Evolutionary conservation across 2,329 filamentous ascomycete species (phyloP).

Genomic region (Fusarium metavorans): DNA sequence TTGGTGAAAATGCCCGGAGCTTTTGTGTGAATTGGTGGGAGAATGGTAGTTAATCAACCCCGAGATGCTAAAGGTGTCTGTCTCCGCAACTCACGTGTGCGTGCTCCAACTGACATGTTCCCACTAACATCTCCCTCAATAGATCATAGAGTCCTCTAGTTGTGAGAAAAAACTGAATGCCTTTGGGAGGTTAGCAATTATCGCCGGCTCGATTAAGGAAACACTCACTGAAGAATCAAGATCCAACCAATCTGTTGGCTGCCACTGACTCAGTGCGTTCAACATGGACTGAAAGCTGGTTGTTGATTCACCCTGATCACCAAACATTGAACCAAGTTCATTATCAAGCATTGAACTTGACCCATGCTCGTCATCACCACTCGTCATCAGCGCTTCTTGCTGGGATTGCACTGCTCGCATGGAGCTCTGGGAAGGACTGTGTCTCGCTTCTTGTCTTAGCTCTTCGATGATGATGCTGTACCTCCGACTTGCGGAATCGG

Average conservation of each 20-base stretch:
- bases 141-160: slow-evolving; percentile 1
- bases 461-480: slow-evolving; percentile 67
- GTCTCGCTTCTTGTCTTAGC: slow-evolving; percentile 48
- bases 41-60: neutral
- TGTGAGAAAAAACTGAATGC: slow-evolving; percentile 2
- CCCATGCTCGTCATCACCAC: neutral
- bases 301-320: neutral
- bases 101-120: neutral
- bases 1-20: neutral
- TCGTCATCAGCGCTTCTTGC: neutral
- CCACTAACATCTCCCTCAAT: neutral
- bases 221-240: neutral
- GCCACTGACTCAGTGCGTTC: slow-evolving; percentile 5
- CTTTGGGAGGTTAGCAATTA: neutral
- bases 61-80: neutral
- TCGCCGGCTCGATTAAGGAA: neutral
- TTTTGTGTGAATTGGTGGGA: neutral
- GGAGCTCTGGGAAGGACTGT: neutral
- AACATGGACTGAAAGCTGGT: slow-evolving; percentile 5
- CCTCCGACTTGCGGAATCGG: slow-evolving; percentile 58
- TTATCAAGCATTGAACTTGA: neutral
- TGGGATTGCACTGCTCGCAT: neutral
- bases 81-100: neutral
- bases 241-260: slow-evolving; percentile 7
- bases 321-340: neutral